phyloP scores from a whole-genome alignment of 2,329 filamentous ascomycete species.

The Tolypocladium album region DNA sequence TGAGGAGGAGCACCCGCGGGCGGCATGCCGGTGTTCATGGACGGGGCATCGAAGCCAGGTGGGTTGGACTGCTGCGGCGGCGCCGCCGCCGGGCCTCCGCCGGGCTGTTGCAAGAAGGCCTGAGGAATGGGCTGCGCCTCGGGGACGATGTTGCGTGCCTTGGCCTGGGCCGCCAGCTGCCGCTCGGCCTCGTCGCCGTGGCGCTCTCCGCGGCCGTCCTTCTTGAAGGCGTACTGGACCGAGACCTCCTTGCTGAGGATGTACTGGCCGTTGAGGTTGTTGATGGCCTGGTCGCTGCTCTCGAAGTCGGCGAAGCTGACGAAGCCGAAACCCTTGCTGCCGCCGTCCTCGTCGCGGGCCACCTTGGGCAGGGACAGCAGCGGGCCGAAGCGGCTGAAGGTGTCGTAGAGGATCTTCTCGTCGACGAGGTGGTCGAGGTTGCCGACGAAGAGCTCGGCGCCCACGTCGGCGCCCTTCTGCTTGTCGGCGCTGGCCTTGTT shows the following conservation, averaged over 20 bases:
- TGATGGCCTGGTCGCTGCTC: slow-evolving; percentile 80
- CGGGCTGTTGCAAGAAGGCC: slow-evolving; percentile 45
- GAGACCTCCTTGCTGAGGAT: slow-evolving; percentile 94
- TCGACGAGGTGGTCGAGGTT: slow-evolving; percentile 92
- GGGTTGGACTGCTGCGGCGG: slow-evolving; percentile 7
- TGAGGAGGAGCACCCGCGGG: slow-evolving; percentile 15
- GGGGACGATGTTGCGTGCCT: slow-evolving; percentile 85
- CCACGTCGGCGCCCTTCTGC: slow-evolving; percentile 85
- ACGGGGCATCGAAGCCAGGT: slow-evolving; percentile 23
- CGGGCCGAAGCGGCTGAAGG: slow-evolving; percentile 80
- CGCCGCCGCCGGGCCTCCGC: slow-evolving; percentile 1
- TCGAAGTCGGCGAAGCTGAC: slow-evolving; percentile 91
- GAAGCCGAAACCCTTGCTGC: slow-evolving; percentile 94
- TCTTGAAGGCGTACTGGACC: slow-evolving; percentile 98
- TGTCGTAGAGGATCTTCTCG: slow-evolving; percentile 93
- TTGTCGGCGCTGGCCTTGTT: slow-evolving; percentile 93
- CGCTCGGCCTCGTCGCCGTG: slow-evolving; percentile 92
- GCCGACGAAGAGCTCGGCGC: slow-evolving; percentile 92
- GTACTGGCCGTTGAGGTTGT: slow-evolving; percentile 92
- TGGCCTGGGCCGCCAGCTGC: slow-evolving; percentile 81
- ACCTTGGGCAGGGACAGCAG: slow-evolving; percentile 81
- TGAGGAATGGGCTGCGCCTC: slow-evolving; percentile 67
- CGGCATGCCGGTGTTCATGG: slow-evolving; percentile 14
- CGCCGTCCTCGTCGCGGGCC: slow-evolving; percentile 76
- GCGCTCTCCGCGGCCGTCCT: slow-evolving; percentile 92